Evolutionary conservation across 2,329 filamentous ascomycete species (phyloP).

Genomic region (Microthyrium microscopicum): DNA sequence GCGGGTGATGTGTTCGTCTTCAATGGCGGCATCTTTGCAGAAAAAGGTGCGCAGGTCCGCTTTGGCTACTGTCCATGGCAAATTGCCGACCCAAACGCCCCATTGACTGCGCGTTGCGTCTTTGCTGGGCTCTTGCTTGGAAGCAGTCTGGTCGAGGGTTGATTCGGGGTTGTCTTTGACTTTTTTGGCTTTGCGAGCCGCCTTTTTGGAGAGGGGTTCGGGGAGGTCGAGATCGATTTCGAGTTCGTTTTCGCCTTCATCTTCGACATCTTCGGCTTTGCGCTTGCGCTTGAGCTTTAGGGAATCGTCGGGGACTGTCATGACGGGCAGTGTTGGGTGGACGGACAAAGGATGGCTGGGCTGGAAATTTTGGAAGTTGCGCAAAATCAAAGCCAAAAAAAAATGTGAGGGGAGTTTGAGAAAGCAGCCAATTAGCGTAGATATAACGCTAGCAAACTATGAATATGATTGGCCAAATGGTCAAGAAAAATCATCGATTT

Average conservation of each 20-base stretch:
- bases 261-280: conserved; percentile 40
- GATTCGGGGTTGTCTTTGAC: conserved; percentile 9
- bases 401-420: no score
- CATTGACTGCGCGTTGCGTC: conserved; percentile 50
- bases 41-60: conserved; percentile 65
- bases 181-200: conserved; percentile 78
- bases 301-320: no score
- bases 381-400: no score
- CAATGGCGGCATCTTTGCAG: conserved; percentile 43
- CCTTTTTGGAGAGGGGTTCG: conserved; percentile 89
- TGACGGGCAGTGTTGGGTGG: no score
- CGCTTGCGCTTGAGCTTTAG: conserved; percentile 36
- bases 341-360: no score
- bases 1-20: conserved; percentile 58
- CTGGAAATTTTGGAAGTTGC: no score
- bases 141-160: conserved; percentile 20
- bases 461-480: no score
- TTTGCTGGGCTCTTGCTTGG: conserved; percentile 11
- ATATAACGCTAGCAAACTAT: no score
- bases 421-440: no score
- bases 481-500: no score
- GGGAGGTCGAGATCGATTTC: conserved; percentile 82
- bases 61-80: conserved; percentile 67
- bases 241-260: conserved; percentile 45
- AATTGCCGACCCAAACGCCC: conserved; percentile 91